Base-by-base conservation (phyloP, 257 asterid genomes). In the Solanum infundibuliforme region DNA sequence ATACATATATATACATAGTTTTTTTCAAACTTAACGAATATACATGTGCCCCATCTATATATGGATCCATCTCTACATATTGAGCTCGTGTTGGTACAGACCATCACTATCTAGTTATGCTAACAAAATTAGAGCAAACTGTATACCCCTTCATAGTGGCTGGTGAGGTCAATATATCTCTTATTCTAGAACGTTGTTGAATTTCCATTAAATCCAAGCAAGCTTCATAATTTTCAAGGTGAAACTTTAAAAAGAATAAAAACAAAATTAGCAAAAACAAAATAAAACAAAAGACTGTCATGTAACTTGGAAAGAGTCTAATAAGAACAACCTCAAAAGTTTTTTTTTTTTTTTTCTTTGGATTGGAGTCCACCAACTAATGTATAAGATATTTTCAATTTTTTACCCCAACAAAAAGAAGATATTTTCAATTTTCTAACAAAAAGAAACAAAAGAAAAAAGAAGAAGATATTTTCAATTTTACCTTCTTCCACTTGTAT, bases 11-110 rank as follows among this genome's bases (percentile, higher is more conserved):
- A 48, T 13, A 52, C 4, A 52, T 52, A 52, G 1, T 6, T 6
- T 55, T 52, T 55, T 55, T 2, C 0, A 55, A 55, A 55, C 0
- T 18, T 55, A 2, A 55, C n/a, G 0, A 0, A 55, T 55, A 55
- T 0, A 55, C 1, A 2, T 55, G 3, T 1, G 3, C 4, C 9
- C 10, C 4, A 55, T 18, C 2, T 2, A 18, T 55, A 55, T 6
- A 55, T 20, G 4, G 1, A 0, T 18, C 2, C 65, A 55, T 0
- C 10, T 55, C 2, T 18, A 20, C 2, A 7, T 55, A 20, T 18
- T 55, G 11, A 20, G n/a, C 10, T 55, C 65, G 0, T 52, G 23
- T 18, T 18, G 10, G 0, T 1, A 55, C n/a, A 18, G 4, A 20
- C n/a, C 11, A 55, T 55, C n/a, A 55, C n/a, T 18, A 52, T 52